These are phyloP conservation scores for Combretum micranthum DNA, from an alignment of 345 rosid species.

Conservation along the genomic window DNA sequence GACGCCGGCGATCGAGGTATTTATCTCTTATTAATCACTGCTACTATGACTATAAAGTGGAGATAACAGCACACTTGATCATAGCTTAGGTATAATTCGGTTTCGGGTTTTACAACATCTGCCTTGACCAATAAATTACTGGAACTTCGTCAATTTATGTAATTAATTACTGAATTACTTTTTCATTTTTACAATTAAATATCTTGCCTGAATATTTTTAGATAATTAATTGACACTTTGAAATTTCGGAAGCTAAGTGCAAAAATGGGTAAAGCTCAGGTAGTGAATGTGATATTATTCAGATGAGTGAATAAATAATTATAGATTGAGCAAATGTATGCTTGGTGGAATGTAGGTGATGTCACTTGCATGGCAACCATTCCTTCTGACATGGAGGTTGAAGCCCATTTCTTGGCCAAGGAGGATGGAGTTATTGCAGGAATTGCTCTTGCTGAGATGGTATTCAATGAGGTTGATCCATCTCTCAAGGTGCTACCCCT, in stretches of 20 bases:
- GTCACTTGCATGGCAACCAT: slow-evolving; percentile 92
- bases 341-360: slow-evolving; percentile 46
- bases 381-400: slow-evolving; percentile 79
- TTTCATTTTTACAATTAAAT: too few species aligned
- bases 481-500: slow-evolving; percentile 50
- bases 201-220: too few species aligned
- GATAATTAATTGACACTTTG: too few species aligned
- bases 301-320: too few species aligned
- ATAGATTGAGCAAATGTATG: too few species aligned
- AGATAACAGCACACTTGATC: not conserved
- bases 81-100: not conserved
- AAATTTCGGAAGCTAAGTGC: too few species aligned
- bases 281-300: too few species aligned
- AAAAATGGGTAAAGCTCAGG: too few species aligned
- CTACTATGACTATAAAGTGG: not conserved
- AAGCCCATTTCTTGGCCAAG: slow-evolving; percentile 84
- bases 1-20: slow-evolving; percentile 96
- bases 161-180: too few species aligned
- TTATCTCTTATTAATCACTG: slow-evolving; percentile 1
- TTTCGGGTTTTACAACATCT: too few species aligned
- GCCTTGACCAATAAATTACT: too few species aligned
- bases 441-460: slow-evolving; percentile 71
- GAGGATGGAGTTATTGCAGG: slow-evolving; percentile 94
- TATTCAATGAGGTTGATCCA: slow-evolving; percentile 82
- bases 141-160: too few species aligned